A percentile compares a stretch with the other conserved stretches of the same genome.
Evolutionary conservation across 257 asterid species (phyloP).

Genomic region (Capsicum pubescens): DNA sequence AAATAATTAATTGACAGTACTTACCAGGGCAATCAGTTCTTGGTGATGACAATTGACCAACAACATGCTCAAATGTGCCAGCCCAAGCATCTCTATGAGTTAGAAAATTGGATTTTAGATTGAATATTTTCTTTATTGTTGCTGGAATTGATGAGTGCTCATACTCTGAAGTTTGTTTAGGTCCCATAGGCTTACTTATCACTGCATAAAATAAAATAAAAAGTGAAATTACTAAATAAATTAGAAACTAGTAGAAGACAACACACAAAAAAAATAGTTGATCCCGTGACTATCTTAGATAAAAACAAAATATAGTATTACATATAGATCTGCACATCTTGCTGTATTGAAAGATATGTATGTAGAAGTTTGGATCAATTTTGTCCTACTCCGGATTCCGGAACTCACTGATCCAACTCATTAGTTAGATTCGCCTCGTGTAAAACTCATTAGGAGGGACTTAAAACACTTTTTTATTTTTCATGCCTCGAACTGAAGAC

Average conservation of each 20-base stretch:
- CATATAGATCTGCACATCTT: neutral
- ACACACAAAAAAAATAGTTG: neutral
- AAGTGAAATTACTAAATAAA: neutral
- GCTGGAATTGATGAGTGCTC: slow-evolving; percentile 89
- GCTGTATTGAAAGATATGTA: neutral
- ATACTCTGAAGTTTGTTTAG: slow-evolving; percentile 62
- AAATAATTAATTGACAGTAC: neutral
- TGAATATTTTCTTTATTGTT: slow-evolving; percentile 75
- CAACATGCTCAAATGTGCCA: slow-evolving; percentile 80
- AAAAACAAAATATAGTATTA: neutral
- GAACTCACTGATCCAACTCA: neutral
- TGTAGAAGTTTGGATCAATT: neutral
- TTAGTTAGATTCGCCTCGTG: neutral
- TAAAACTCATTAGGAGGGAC: neutral
- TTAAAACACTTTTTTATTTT: neutral
- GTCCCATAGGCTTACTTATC: slow-evolving; percentile 69
- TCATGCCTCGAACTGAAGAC: neutral
- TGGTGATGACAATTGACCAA: slow-evolving; percentile 59
- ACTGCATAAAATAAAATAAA: slow-evolving; percentile 41
- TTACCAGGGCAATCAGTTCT: slow-evolving; percentile 85
- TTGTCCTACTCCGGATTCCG: neutral
- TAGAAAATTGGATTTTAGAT: slow-evolving; percentile 68
- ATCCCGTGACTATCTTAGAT: slow-evolving; percentile 2
- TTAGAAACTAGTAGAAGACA: neutral
- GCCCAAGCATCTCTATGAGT: slow-evolving; percentile 96